Evolutionary conservation across 108 stramenopile genomes (phyloP).

Genomic region (Craspedostauros australis): DNA sequence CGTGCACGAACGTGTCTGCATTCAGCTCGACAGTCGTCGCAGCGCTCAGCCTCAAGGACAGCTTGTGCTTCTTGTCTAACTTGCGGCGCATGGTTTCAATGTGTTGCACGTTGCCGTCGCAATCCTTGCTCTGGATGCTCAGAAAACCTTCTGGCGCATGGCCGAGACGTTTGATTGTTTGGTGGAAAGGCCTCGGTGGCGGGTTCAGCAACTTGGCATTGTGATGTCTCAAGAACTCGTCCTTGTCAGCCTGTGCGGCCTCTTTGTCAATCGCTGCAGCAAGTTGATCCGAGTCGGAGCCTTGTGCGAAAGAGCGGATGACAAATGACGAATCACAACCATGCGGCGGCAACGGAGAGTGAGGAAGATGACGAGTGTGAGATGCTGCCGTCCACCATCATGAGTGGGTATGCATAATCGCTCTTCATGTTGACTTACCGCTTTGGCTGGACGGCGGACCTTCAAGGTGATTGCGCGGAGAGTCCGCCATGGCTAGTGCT

Average conservation of each 20-base stretch:
- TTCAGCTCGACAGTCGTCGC: conserved; percentile 41
- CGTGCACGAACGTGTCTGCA: conserved; percentile 64
- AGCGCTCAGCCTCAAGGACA: conserved; percentile 39
- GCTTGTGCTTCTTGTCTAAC: conserved; percentile 1
- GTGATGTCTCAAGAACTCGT: conserved; percentile 51
- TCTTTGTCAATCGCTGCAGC: conserved; percentile 67
- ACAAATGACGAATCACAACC: no score
- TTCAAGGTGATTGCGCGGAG: no score
- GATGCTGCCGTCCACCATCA: no score
- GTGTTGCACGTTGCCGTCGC: conserved; percentile 10
- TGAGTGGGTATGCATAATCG: no score
- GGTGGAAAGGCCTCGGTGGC: conserved; percentile 63
- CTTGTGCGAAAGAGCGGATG: no score
- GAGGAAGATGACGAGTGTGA: no score
- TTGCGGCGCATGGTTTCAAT: conserved; percentile 36
- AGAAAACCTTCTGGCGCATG: conserved; percentile 58
- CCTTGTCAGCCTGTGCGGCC: conserved; percentile 44
- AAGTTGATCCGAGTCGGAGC: no score
- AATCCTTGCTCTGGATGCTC: conserved; percentile 16
- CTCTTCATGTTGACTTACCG: no score
- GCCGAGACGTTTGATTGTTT: conserved; percentile 49
- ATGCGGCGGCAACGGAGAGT: no score
- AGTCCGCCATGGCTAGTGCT: no score
- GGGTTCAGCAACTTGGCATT: conserved; percentile 34
- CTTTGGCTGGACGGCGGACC: no score